Base-by-base conservation (phyloP, 2,329 filamentous ascomycete genomes). In the Phialocephala subalpina region DNA sequence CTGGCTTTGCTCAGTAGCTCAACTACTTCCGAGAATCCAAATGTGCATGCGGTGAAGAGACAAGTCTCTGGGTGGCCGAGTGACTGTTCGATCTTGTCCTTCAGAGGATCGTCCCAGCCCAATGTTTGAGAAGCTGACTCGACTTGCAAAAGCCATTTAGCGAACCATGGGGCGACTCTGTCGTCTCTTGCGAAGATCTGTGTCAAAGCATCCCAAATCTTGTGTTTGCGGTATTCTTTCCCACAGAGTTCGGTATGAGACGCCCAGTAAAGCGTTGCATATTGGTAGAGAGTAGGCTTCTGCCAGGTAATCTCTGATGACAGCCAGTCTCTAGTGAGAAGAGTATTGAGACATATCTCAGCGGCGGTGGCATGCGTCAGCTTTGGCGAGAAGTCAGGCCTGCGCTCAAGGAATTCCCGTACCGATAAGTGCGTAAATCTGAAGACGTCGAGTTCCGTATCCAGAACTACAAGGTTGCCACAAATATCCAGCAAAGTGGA, bases 351-450 rank as follows among this genome's bases (percentile, higher is more conserved):
- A 18, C 40, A 45, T 11, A 45, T 45, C 18, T 45, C 40, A n/a
- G 40, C 40, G 18, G 40, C 40, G 18, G 40, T 45, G 5, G 40
- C 40, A 45, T 45, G 40, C 9, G 40, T 45, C 40, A 45, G 9
- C 40, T 45, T 45, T 45, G 40, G 40, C 8, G 8, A 11, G 40
- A 45, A 45, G 40, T 59, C 57, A 5, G 57, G 36, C 25, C 35
- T 8, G 8, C 8, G 58, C n/a, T 65, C 49, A 12, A 65, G 38
- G 27, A 47, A 65, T 53, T 65, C 63, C 16, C 49, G 45, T 12
- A 65, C 63, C 7, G 58, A 62, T 36, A 65, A 58, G 33, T 65
- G 63, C 1, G 63, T 40, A n/a, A 65, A 62, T 55, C 63, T 49
- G 49, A 62, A 58, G 16, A 35, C 33, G 8, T 58, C 47, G 7